These are phyloP conservation scores for Podospora anserina DNA, from an alignment of 495 filamentous ascomycete species.

Conservation along the genomic window DNA sequence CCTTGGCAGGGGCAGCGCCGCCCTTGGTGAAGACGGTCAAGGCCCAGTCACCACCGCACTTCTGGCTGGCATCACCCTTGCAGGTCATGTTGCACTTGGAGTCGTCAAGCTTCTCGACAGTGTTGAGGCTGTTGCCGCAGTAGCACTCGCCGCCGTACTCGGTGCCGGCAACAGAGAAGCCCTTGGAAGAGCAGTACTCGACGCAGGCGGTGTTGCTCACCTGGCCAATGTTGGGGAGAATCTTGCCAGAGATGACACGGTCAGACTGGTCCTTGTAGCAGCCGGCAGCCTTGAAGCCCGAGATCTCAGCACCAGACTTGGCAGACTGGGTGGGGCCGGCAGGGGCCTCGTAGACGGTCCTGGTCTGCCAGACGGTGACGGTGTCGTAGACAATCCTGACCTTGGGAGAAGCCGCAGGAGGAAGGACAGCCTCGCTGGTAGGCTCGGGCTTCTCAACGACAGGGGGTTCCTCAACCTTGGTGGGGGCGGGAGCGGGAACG, in stretches of 20 bases:
- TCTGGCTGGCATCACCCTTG: constrained; percentile 42
- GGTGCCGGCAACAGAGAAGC: constrained; percentile 57
- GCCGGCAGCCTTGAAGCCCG: constrained; percentile 34
- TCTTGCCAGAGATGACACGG: constrained; percentile 40
- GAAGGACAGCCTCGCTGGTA: constrained; percentile 25
- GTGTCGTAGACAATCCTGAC: constrained; percentile 43
- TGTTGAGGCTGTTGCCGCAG: constrained; percentile 53
- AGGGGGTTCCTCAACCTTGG: constrained; percentile 11
- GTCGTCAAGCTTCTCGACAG: constrained; percentile 41
- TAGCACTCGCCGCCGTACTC: constrained; percentile 66
- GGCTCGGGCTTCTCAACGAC: constrained; percentile 38
- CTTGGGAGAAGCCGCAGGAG: constrained; percentile 37
- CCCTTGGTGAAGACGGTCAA: constrained; percentile 42
- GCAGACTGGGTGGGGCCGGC: constrained; percentile 20
- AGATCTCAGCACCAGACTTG: constrained; percentile 16
- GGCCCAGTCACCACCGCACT: constrained; percentile 46
- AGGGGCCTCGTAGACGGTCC: constrained; percentile 51
- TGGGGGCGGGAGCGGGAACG: constrained; percentile 8
- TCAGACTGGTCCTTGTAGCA: constrained; percentile 34
- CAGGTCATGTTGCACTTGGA: constrained; percentile 43
- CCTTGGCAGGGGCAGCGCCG: constrained; percentile 15
- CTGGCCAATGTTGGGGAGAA: constrained; percentile 41
- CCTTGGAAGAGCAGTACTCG: constrained; percentile 50
- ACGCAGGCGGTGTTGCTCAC: constrained; percentile 61
- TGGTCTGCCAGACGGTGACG: constrained; percentile 36